These are phyloP conservation scores for Colletotrichum sp. DNA, from an alignment of 2,329 filamentous ascomycete genomes.

Conservation along the genomic window DNA sequence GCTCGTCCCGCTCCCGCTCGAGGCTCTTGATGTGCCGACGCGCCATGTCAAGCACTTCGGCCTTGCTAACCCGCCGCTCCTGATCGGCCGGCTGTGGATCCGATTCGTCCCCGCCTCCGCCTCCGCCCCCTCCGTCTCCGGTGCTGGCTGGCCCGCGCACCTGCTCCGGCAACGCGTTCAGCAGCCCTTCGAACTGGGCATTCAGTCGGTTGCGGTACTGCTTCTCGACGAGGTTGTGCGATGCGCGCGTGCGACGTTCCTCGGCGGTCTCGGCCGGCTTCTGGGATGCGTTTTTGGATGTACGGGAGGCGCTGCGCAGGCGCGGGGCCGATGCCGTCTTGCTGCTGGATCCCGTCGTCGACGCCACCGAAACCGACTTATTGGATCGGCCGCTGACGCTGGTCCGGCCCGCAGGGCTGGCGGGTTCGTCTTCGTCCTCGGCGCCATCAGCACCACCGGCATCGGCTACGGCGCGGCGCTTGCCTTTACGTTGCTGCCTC, in stretches of 20 bases:
- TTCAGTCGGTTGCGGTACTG: conserved; percentile 37
- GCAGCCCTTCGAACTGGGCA: conserved; percentile 33
- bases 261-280: conserved; percentile 29
- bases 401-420: conserved; percentile 7
- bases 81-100: conserved; percentile 25
- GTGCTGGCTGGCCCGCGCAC: conserved; percentile 10
- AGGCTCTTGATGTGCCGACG: conserved; percentile 35
- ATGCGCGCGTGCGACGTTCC: conserved; percentile 33
- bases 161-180: conserved; percentile 30
- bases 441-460: not conserved
- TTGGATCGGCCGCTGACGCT: conserved; percentile 10
- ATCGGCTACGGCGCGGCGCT: conserved; percentile 6
- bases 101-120: conserved; percentile 3
- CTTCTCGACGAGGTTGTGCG: conserved; percentile 38
- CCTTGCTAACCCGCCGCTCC: conserved; percentile 36
- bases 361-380: not conserved
- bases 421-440: not conserved
- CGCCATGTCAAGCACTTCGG: conserved; percentile 39
- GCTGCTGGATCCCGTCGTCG: conserved; percentile 9
- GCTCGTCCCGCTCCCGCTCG: conserved; percentile 31
- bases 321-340: conserved; percentile 16
- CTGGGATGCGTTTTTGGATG: conserved; percentile 31
- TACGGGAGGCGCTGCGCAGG: conserved; percentile 33
- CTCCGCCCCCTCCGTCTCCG: not conserved
- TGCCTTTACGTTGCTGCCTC: conserved; percentile 12